These are phyloP conservation scores for Desmodesmus armatus DNA, from an alignment of 139 green algal genomes.

Conservation along the genomic window DNA sequence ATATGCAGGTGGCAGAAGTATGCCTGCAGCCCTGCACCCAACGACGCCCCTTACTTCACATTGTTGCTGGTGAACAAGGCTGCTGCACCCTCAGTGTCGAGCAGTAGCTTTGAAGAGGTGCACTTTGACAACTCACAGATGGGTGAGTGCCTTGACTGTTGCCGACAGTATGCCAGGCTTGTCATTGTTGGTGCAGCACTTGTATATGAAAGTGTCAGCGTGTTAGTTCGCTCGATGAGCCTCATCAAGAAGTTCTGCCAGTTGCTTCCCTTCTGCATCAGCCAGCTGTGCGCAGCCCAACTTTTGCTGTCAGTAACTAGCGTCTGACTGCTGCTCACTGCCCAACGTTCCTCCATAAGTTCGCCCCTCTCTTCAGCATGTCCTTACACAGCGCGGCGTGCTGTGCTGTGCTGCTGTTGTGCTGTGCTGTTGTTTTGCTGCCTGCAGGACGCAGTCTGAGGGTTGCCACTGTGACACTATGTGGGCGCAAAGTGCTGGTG, in stretches of 20 bases:
- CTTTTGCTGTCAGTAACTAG: too few species aligned
- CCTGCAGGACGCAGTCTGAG: slow-evolving; percentile 18
- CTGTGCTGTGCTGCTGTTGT: not conserved
- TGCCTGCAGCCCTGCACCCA: slow-evolving; percentile 28
- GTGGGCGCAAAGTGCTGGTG: slow-evolving; percentile 47
- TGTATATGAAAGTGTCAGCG: too few species aligned
- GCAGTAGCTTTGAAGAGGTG: not conserved
- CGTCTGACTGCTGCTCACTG: too few species aligned
- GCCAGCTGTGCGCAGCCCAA: too few species aligned
- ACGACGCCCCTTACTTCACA: slow-evolving; percentile 63
- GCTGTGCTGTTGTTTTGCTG: not conserved
- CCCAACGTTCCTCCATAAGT: too few species aligned
- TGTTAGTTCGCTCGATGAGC: too few species aligned
- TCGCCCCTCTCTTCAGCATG: too few species aligned
- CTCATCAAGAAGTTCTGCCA: too few species aligned
- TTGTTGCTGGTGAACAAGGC: slow-evolving; percentile 57
- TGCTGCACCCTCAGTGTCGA: not conserved
- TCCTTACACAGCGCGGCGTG: not conserved
- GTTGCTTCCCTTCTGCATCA: too few species aligned
- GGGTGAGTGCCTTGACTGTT: too few species aligned
- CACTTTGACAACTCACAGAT: slow-evolving; percentile 64
- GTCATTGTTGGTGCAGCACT: too few species aligned
- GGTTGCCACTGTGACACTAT: not conserved
- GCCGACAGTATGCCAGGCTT: too few species aligned
- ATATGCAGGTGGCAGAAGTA: slow-evolving; percentile 68